phyloP scores from a whole-genome alignment of 2,329 filamentous ascomycete genomes.

The Trichoderma sp. region DNA sequence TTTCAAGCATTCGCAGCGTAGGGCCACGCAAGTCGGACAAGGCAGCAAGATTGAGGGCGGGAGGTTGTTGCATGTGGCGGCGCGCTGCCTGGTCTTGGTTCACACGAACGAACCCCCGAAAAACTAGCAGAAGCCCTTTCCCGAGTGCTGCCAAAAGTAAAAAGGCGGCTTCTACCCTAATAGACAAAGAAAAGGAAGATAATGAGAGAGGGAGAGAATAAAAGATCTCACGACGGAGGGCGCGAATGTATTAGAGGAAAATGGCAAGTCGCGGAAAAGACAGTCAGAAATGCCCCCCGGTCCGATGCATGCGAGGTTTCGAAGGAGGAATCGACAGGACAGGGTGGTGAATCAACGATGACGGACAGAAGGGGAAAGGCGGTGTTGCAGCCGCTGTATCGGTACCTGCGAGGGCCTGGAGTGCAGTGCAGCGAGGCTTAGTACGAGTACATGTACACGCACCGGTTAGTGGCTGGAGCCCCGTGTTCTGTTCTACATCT shows the following conservation, averaged over 20 bases:
- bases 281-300: slow-evolving; percentile 8
- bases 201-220: neutral
- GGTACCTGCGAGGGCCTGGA: neutral
- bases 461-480: neutral
- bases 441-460: neutral
- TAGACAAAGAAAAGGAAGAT: neutral
- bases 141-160: neutral
- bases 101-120: neutral
- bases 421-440: neutral
- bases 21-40: neutral
- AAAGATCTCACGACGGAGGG: neutral
- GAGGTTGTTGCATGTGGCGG: neutral
- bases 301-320: slow-evolving; percentile 14
- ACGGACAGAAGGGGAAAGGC: slow-evolving; percentile 17
- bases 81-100: slow-evolving; percentile 1
- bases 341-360: slow-evolving; percentile 15
- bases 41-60: neutral
- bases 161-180: neutral
- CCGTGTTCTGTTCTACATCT: neutral
- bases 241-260: neutral
- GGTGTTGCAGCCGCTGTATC: neutral
- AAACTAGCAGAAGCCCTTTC: neutral
- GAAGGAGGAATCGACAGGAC: slow-evolving; percentile 12
- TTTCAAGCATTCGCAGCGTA: neutral
- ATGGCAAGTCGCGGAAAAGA: neutral